phyloP scores from a whole-genome alignment of 768 basidiomycete species.

The Suillus decipiens region DNA sequence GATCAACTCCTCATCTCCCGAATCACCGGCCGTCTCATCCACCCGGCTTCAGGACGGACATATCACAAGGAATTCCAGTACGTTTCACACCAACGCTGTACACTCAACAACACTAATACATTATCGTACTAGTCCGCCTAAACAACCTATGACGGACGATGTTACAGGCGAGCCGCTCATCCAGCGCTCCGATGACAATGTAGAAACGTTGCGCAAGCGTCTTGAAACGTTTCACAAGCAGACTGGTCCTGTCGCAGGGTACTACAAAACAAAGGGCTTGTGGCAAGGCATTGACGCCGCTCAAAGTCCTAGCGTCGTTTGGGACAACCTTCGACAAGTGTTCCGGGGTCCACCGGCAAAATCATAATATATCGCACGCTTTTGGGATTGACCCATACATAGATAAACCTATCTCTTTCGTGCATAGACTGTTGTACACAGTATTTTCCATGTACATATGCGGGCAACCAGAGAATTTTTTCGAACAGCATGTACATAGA shows the following conservation, averaged over 20 bases:
- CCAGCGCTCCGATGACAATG: constrained; percentile 97
- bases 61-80: constrained; percentile 97
- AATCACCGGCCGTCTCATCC: constrained; percentile 95
- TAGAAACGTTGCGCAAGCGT: constrained; percentile 90
- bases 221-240: constrained; percentile 87
- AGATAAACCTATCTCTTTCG: neutral
- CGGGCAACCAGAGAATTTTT: neutral
- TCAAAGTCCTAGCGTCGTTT: constrained; percentile 89
- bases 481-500: constrained; percentile 8
- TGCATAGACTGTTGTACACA: constrained; percentile 16
- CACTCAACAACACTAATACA: constrained; percentile 17
- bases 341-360: constrained; percentile 43
- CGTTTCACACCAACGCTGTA: constrained; percentile 32
- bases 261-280: constrained; percentile 90
- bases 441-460: constrained; percentile 29
- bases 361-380: constrained; percentile 16
- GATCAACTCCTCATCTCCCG: constrained; percentile 96
- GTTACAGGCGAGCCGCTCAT: constrained; percentile 93
- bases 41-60: constrained; percentile 83
- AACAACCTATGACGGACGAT: constrained; percentile 94
- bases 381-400: neutral
- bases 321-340: constrained; percentile 75
- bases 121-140: constrained; percentile 73
- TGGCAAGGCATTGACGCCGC: constrained; percentile 94
- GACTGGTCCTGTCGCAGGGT: constrained; percentile 94